phyloP scores from a whole-genome alignment of 1,284 basidiomycete genomes.

The Ceratobasidium sp. region DNA sequence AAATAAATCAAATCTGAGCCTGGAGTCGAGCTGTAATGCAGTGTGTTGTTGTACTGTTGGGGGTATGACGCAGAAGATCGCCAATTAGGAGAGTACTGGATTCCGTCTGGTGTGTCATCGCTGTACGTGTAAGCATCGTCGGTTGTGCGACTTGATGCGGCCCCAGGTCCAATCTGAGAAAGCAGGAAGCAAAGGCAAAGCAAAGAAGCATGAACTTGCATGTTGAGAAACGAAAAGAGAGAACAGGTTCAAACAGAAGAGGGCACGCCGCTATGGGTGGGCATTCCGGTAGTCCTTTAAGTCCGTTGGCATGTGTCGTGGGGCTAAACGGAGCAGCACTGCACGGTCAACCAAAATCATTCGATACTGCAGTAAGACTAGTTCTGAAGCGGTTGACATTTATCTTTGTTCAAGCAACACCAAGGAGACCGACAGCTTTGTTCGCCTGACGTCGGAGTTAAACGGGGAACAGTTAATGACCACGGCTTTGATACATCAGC shows the following conservation, averaged over 20 bases:
- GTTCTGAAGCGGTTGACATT: not conserved
- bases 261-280: not conserved
- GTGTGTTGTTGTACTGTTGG: conserved; percentile 3
- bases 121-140: conserved; percentile 1
- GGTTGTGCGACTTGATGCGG: not conserved
- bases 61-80: not conserved
- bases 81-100: conserved; percentile 8
- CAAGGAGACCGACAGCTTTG: conserved; percentile 5
- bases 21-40: conserved; percentile 8
- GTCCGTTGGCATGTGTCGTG: not conserved
- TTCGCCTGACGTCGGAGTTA: not conserved
- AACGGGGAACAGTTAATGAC: not conserved
- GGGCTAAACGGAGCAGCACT: conserved; percentile 5
- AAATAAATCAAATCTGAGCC: conserved; percentile 15
- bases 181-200: not conserved
- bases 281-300: not conserved
- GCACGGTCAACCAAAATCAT: not conserved
- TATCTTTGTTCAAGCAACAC: conserved; percentile 3
- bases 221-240: not conserved
- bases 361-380: not conserved
- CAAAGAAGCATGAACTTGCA: not conserved
- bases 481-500: not conserved
- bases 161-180: not conserved
- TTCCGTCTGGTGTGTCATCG: conserved; percentile 5
- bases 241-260: not conserved